A percentile compares a stretch with the other conserved stretches of the same genome.
Conservation (phyloP, 169 alveolate species). For the Eimeria tenella region DNA sequence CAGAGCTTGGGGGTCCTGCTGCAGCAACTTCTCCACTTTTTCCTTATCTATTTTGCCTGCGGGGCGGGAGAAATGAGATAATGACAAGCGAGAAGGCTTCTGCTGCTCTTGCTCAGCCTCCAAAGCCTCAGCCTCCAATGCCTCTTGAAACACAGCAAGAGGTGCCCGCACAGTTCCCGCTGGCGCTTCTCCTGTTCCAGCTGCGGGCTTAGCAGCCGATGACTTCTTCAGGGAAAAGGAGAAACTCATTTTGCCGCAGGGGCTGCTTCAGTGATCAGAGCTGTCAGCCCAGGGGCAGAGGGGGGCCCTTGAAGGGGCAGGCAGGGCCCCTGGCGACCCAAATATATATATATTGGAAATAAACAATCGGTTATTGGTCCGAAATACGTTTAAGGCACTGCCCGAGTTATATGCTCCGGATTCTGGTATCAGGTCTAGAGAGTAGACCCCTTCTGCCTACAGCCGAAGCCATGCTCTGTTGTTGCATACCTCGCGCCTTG, state of each 20-base stretch:
- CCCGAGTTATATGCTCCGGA: background rate
- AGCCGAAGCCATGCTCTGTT: no score
- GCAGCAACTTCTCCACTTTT: constrained; percentile 7
- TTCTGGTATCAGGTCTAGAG: background rate
- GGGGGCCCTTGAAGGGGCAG: constrained; percentile 28
- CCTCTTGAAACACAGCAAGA: constrained; percentile 8
- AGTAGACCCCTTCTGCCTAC: background rate
- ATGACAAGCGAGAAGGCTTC: background rate
- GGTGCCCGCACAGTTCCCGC: constrained; percentile 27
- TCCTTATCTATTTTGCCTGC: background rate
- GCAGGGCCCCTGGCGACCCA: background rate
- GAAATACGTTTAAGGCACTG: background rate
- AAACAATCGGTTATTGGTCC: no score
- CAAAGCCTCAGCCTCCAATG: constrained; percentile 15
- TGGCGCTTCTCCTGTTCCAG: constrained; percentile 31
- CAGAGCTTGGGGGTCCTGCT: constrained; percentile 56
- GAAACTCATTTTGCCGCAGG: background rate
- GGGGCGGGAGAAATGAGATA: background rate
- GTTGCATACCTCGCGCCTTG: background rate
- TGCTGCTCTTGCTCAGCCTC: background rate
- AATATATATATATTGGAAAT: background rate
- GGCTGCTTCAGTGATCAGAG: background rate
- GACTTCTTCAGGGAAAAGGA: constrained; percentile 30
- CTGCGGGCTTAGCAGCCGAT: background rate
- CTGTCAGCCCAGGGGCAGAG: background rate